Evolutionary conservation across 1,139 yeast genomes (phyloP).

Genomic region (Geotrichum carabidarum): DNA sequence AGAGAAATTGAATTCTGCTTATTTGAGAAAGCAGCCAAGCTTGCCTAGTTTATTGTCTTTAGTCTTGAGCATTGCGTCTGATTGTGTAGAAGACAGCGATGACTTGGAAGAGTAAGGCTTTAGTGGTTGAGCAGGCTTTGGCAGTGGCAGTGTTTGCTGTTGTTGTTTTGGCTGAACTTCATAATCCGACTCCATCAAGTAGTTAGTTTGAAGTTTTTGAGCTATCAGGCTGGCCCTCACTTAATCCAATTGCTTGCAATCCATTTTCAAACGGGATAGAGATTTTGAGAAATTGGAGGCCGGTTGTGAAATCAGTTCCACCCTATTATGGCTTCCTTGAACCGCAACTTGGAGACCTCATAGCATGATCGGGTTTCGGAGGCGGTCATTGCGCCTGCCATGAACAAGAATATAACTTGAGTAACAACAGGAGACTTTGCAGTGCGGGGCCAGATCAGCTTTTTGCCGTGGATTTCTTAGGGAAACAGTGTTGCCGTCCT

Average conservation of each 20-base stretch:
- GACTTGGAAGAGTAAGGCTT: background rate
- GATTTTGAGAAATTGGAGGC: conserved; percentile 46
- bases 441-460: conserved; percentile 71
- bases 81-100: background rate
- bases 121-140: background rate
- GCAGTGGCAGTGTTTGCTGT: conserved; percentile 53
- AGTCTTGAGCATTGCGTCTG: conserved; percentile 1
- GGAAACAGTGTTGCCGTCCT: conserved; percentile 41
- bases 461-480: conserved; percentile 70
- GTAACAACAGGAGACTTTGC: conserved; percentile 49
- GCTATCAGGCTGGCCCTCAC: conserved; percentile 7
- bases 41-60: conserved; percentile 22
- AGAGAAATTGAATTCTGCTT: background rate
- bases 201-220: conserved; percentile 11
- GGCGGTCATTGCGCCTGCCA: conserved; percentile 87
- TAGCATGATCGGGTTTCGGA: conserved; percentile 75
- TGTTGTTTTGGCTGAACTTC: conserved; percentile 1
- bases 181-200: conserved; percentile 15
- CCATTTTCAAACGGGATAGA: conserved; percentile 28
- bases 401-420: conserved; percentile 71
- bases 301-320: conserved; percentile 69
- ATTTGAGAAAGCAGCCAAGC: conserved; percentile 27
- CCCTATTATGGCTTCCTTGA: conserved; percentile 80
- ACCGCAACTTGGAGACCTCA: conserved; percentile 46
- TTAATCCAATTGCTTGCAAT: conserved; percentile 8